Base-by-base conservation (phyloP, 2,329 filamentous ascomycete species). In the Colletotrichum sp. region DNA sequence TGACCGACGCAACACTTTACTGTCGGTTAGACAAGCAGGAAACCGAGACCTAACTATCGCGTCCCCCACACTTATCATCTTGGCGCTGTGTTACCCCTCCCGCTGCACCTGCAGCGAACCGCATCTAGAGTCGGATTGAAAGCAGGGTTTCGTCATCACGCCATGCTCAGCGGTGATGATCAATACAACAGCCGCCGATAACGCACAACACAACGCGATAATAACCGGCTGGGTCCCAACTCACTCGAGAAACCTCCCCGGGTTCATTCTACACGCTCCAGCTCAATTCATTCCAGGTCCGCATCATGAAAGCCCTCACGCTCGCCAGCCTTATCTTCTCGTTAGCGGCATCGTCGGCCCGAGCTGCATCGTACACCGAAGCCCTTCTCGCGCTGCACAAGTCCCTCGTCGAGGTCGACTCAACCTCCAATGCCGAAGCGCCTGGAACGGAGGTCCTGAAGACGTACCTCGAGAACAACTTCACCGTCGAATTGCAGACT, bases 331-430 rank as follows among this genome's bases (percentile, higher is more conserved):
- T 69, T 18, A 22, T 10, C 8, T 32, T 12, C 57, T 36, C 36
- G 16, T 39, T 75, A 5, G 18, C 65, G 2, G 34, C 26, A 2
- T 36, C 67, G 2, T 24, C 60, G 3, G 69, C 78, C 2, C 83
- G n/a, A 22, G 74, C 74, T 6, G 70, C 85, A 1, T 32, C 83
- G 2, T 88, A 88, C 78, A 88, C 90, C 52, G 79, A 85, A 3
- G 82, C 85, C 34, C 89, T 98, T 2, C 88, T 98, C 63, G 88
- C 89, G n/a, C 89, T 98, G 9, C 96, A 98, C 85, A 91, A 93
- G 72, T 89, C 91, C 15, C 91, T 98, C 18, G 89, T 96, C 30
- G 88, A 94, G 73, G 93, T 93, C 59, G 89, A 94, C 66, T 98
- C 95, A 1, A 90, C 95, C 77, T 92, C 90, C 4, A 91, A 90